A percentile compares a stretch with the other conserved stretches of the same genome.
Evolutionary conservation across 176 grass and related monocot species (phyloP).

Genomic region (Ensete glaucum): DNA sequence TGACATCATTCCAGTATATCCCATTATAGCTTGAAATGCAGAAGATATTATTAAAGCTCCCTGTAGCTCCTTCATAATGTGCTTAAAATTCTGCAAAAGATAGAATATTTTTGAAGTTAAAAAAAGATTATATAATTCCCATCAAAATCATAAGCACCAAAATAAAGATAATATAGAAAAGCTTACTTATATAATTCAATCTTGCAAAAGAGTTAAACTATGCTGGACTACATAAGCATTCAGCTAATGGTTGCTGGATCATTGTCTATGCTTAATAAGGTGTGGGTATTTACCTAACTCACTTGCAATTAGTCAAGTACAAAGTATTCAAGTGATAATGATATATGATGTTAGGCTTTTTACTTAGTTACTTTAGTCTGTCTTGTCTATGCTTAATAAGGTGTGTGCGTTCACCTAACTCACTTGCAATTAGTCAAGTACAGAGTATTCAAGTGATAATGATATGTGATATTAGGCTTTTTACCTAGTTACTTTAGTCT

Average conservation of each 20-base stretch:
- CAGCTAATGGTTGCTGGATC: not conserved
- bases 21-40: constrained; percentile 78
- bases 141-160: not conserved
- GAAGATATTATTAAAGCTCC: constrained; percentile 85
- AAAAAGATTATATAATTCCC: not conserved
- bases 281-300: not conserved
- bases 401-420: not conserved
- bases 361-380: not conserved
- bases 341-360: not conserved
- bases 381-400: not conserved
- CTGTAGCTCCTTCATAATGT: constrained; percentile 97
- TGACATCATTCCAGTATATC: constrained; percentile 84
- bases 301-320: not conserved
- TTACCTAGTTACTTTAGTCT: not conserved
- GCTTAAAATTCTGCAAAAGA: constrained; percentile 83
- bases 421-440: not conserved
- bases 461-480: not conserved
- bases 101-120: not conserved
- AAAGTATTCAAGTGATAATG: not conserved
- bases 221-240: not conserved
- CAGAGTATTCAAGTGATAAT: not conserved
- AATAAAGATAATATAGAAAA: not conserved
- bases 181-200: not conserved
- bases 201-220: not conserved
- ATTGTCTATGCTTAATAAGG: not conserved